Evolutionary conservation across 2,329 filamentous ascomycete genomes (phyloP).

Genomic region (Talaromyces rugulosus): DNA sequence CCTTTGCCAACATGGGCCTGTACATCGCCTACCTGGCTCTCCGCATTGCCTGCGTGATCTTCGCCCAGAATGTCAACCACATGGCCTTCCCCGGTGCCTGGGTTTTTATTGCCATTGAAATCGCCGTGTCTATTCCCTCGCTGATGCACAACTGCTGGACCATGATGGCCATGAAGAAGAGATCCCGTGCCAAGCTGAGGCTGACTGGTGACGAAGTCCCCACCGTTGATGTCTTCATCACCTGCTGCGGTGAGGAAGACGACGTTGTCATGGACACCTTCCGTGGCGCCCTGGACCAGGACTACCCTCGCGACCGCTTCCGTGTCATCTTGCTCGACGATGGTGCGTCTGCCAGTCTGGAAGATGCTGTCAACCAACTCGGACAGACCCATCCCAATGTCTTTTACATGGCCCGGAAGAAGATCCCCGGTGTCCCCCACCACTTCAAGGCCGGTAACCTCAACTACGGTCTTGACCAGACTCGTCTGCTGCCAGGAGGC

Average conservation of each 20-base stretch:
- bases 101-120: constrained; percentile 55
- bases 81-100: constrained; percentile 50
- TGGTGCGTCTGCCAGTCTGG: constrained; percentile 29
- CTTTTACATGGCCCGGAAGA: constrained; percentile 41
- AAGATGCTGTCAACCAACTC: constrained; percentile 32
- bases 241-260: constrained; percentile 42
- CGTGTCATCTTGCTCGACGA: constrained; percentile 40
- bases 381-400: constrained; percentile 34
- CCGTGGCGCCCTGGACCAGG: constrained; percentile 33
- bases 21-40: constrained; percentile 47
- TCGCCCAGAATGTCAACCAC: constrained; percentile 42
- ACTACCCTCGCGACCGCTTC: constrained; percentile 37
- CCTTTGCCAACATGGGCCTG: constrained; percentile 30
- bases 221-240: constrained; percentile 41
- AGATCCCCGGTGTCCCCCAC: constrained; percentile 36
- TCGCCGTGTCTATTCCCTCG: constrained; percentile 51
- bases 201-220: constrained; percentile 30
- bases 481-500: constrained; percentile 50
- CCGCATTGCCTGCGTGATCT: constrained; percentile 51
- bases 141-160: constrained; percentile 57
- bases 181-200: constrained; percentile 49
- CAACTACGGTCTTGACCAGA: constrained; percentile 55
- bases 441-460: constrained; percentile 64
- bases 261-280: constrained; percentile 40
- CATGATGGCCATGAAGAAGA: constrained; percentile 54